Conservation (phyloP, 352 stramenopile species). For the Phytophthora aleatoria region DNA sequence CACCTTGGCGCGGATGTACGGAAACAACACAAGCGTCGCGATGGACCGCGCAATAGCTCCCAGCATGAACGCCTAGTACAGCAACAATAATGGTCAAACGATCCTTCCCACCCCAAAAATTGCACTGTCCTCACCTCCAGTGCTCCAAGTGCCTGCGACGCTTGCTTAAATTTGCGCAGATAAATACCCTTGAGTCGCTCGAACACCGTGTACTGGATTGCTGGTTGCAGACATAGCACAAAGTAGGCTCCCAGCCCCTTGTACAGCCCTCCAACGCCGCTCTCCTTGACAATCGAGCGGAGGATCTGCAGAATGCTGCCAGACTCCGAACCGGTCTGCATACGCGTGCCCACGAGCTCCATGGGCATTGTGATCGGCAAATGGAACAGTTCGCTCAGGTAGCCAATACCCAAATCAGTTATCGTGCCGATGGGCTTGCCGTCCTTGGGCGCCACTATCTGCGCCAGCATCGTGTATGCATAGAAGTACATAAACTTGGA, state of each 20-base stretch:
- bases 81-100: conserved; percentile 4
- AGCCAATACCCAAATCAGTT: conserved; percentile 80
- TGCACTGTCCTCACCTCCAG: conserved; percentile 52
- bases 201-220: conserved; percentile 97
- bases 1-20: conserved; percentile 97
- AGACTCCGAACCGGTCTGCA: conserved; percentile 71
- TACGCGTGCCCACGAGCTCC: conserved; percentile 86
- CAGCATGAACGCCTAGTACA: conserved; percentile 92
- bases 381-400: conserved; percentile 82
- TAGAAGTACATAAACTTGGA: conserved; percentile 94
- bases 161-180: conserved; percentile 63
- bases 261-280: conserved; percentile 77
- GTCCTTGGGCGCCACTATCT: conserved; percentile 63
- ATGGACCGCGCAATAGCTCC: conserved; percentile 94
- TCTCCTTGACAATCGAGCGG: conserved; percentile 69
- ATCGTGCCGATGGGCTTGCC: conserved; percentile 65
- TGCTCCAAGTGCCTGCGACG: conserved; percentile 57
- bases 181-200: conserved; percentile 88
- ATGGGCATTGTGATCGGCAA: conserved; percentile 86
- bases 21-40: conserved; percentile 96
- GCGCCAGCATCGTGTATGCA: conserved; percentile 82
- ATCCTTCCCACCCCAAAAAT: not conserved
- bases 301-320: conserved; percentile 66
- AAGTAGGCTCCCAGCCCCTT: conserved; percentile 92
- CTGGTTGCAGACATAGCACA: conserved; percentile 96